phyloP scores from a whole-genome alignment of 345 rosid species.

The rapeseed (Brassica napus) region Da-Ae NC_063451.1:29242501-29243000 shows the following conservation, averaged over 20 bases:
- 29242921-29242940: neutral
- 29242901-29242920: neutral
- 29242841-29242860: neutral
- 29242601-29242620: neutral
- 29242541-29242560: neutral
- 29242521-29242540: neutral
- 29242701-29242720: neutral
- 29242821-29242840: neutral
- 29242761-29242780: neutral
- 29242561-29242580: neutral
- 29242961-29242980: too few relatives aligned
- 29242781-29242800: too few relatives aligned
- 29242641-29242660: neutral
- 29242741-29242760: neutral
- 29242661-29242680: neutral
- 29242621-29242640: neutral
- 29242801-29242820: too few relatives aligned
- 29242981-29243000: too few relatives aligned
- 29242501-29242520: conserved; percentile 15
- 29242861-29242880: too few relatives aligned
- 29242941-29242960: neutral
- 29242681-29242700: neutral
- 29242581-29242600: neutral
- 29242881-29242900: too few relatives aligned
- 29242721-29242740: neutral